Evolutionary conservation across 1,139 yeast species (phyloP).

Genomic region (Kazachstania sp.): DNA sequence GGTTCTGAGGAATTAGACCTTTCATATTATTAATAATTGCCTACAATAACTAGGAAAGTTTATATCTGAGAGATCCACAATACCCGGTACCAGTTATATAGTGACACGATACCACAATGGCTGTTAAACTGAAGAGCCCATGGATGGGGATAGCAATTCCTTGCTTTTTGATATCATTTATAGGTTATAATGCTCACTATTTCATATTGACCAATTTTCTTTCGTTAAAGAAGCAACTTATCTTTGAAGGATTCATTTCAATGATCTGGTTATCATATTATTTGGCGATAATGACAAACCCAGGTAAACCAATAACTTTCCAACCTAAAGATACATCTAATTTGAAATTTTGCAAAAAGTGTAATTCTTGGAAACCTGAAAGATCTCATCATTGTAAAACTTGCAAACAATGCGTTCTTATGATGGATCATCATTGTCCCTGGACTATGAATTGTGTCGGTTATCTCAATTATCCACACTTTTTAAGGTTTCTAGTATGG

Average conservation of each 20-base stretch:
- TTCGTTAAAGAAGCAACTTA: conserved; percentile 35
- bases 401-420: conserved; percentile 53
- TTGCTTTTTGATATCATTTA: conserved; percentile 43
- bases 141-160: conserved; percentile 64
- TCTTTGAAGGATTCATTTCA: conserved; percentile 42
- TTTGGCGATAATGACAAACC: conserved; percentile 47
- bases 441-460: conserved; percentile 89
- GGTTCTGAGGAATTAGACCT: too few relatives aligned
- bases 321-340: not conserved
- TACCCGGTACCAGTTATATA: too few relatives aligned
- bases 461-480: conserved; percentile 69
- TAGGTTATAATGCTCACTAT: conserved; percentile 60
- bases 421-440: conserved; percentile 85
- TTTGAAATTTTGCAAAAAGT: conserved; percentile 63
- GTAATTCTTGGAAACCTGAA: conserved; percentile 61
- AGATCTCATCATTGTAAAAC: conserved; percentile 72
- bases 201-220: conserved; percentile 45
- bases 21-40: too few relatives aligned
- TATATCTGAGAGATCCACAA: too few relatives aligned
- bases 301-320: conserved; percentile 48
- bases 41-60: too few relatives aligned
- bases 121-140: conserved; percentile 46
- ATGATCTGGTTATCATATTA: conserved; percentile 67
- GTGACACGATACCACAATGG: conserved; percentile 14
- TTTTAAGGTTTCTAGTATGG: conserved; percentile 68